Percentiles rank a stretch among this genome's conserved stretches.
phyloP scores from a whole-genome alignment of 495 filamentous ascomycete genomes.

The Beverwykella pulmonaria region DNA sequence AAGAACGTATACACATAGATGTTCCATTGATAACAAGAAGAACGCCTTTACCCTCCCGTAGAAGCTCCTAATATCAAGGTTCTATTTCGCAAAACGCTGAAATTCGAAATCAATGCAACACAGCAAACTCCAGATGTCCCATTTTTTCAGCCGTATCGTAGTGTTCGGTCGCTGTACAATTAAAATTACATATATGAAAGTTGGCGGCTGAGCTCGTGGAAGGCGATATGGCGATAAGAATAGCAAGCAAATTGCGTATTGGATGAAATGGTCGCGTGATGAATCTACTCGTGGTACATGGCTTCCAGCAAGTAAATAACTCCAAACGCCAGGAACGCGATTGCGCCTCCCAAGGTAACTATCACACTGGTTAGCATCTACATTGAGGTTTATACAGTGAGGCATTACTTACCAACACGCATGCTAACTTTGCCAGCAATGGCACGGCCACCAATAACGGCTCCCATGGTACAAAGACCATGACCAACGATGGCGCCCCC shows the following conservation, averaged over 20 bases:
- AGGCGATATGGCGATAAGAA: constrained; percentile 15
- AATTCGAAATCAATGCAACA: constrained; percentile 14
- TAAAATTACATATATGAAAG: constrained; percentile 24
- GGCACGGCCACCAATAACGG: constrained; percentile 90
- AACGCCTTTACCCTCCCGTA: background rate
- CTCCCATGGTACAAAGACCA: constrained; percentile 83
- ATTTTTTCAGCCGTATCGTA: constrained; percentile 23
- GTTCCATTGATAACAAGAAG: background rate
- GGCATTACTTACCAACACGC: constrained; percentile 79
- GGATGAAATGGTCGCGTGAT: background rate
- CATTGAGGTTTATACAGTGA: background rate
- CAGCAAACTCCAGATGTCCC: constrained; percentile 18
- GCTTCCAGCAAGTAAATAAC: constrained; percentile 88
- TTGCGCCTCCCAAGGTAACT: constrained; percentile 96
- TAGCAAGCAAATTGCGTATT: background rate
- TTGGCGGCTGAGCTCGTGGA: background rate
- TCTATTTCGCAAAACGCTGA: background rate
- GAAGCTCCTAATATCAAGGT: background rate
- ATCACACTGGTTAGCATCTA: constrained; percentile 10
- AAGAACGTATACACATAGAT: background rate
- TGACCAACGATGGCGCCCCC: constrained; percentile 86
- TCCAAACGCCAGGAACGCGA: constrained; percentile 87
- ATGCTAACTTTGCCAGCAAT: constrained; percentile 94
- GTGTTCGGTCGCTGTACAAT: constrained; percentile 3
- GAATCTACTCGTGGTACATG: constrained; percentile 32